Percentiles rank a stretch among this genome's conserved stretches.
Conservation (phyloP, 495 filamentous ascomycete species). For the Penicillium salamii region DNA sequence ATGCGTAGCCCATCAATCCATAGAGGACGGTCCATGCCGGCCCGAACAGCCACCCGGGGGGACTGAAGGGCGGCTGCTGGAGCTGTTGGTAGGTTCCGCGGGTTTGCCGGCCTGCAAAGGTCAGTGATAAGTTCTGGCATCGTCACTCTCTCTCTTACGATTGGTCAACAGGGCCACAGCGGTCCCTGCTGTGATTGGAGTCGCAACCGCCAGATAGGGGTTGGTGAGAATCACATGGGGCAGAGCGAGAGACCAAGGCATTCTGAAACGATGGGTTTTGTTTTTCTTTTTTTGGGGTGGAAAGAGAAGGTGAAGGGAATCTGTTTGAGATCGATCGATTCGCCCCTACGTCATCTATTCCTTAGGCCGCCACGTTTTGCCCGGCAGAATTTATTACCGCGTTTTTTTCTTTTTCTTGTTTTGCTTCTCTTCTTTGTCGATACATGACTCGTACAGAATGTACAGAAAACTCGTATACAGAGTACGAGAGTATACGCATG, state of each 20-base stretch:
- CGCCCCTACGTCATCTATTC: too few species aligned
- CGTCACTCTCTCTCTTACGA: conserved; percentile 18
- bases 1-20: conserved; percentile 83
- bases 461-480: too few species aligned
- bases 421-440: too few species aligned
- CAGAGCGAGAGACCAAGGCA: conserved; percentile 39
- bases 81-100: conserved; percentile 63
- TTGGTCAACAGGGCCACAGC: conserved; percentile 32
- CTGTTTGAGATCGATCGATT: too few species aligned
- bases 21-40: conserved; percentile 87
- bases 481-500: too few species aligned
- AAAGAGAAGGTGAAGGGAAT: too few species aligned
- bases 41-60: conserved; percentile 77
- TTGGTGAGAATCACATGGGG: conserved; percentile 34
- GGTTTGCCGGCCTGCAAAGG: conserved; percentile 47
- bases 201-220: conserved; percentile 31
- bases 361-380: too few species aligned
- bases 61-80: conserved; percentile 75
- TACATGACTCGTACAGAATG: too few species aligned
- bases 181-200: conserved; percentile 32
- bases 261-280: conserved; percentile 6
- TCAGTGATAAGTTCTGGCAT: background rate
- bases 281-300: too few species aligned
- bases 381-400: background rate
- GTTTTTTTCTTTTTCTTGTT: background rate